These are phyloP conservation scores for Nidula niveotomentosa DNA, from an alignment of 1,284 basidiomycete species.

Conservation along the genomic window DNA sequence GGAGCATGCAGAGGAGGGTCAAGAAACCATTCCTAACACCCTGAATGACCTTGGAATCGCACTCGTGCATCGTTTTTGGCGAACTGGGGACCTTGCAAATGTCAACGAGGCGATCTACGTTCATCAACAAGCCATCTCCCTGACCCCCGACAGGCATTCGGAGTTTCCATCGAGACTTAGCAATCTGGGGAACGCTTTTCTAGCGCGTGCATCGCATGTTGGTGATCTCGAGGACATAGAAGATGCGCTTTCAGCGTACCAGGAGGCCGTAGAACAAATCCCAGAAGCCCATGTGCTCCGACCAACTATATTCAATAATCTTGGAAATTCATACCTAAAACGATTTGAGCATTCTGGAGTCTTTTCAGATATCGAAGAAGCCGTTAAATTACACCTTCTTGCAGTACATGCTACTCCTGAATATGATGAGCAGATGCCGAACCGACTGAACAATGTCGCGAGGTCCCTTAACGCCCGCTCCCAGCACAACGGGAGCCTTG, in stretches of 20 bases:
- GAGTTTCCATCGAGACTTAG: not conserved
- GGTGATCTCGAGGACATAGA: slow-evolving; percentile 3
- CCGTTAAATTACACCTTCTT: not conserved
- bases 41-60: no score
- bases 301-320: not conserved
- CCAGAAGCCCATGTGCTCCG: not conserved
- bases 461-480: not conserved
- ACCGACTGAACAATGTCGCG: not conserved
- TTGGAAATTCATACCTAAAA: slow-evolving; percentile 1
- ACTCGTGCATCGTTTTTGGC: not conserved
- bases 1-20: no score
- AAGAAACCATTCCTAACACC: no score
- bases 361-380: slow-evolving; percentile 1
- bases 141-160: not conserved
- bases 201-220: not conserved
- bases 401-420: not conserved
- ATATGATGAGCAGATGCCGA: not conserved
- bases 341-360: slow-evolving; percentile 1
- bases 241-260: not conserved
- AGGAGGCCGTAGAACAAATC: not conserved
- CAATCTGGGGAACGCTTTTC: not conserved
- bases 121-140: not conserved
- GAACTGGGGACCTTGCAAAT: not conserved
- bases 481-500: not conserved
- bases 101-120: not conserved